Evolutionary conservation across 176 grass and related monocot genomes (phyloP).

Genomic region (Avena eriantha): DNA sequence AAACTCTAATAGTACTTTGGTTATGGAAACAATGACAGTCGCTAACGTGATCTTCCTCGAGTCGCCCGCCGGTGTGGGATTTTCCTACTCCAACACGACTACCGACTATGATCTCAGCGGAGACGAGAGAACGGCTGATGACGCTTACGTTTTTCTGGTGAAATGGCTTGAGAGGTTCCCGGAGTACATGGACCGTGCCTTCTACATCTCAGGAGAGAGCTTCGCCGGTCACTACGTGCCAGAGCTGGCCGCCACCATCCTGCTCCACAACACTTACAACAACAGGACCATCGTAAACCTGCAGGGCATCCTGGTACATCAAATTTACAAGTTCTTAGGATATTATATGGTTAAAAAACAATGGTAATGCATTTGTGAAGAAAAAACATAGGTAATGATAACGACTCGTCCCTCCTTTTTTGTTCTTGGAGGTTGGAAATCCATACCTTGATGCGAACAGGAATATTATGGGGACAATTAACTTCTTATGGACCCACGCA

Average conservation of each 20-base stretch:
- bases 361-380: too few species aligned
- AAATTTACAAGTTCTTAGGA: background rate
- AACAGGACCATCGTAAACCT: conserved; percentile 47
- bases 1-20: background rate
- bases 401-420: background rate
- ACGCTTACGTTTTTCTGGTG: conserved; percentile 40
- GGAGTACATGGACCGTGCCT: conserved; percentile 44
- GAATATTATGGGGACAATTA: background rate
- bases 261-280: conserved; percentile 50
- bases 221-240: conserved; percentile 59
- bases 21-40: conserved; percentile 23
- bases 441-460: conserved; percentile 16
- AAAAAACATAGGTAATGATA: background rate
- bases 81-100: conserved; percentile 56
- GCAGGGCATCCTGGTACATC: conserved; percentile 42
- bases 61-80: conserved; percentile 59
- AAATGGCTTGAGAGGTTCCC: conserved; percentile 57
- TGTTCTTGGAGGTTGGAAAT: conserved; percentile 51
- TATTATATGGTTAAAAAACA: too few species aligned
- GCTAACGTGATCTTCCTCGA: conserved; percentile 66
- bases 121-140: conserved; percentile 42
- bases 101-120: conserved; percentile 41
- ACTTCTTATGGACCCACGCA: conserved; percentile 26
- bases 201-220: conserved; percentile 68
- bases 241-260: conserved; percentile 44